These are phyloP conservation scores for Lenzites betulinus DNA, from an alignment of 768 basidiomycete species.

Conservation along the genomic window DNA sequence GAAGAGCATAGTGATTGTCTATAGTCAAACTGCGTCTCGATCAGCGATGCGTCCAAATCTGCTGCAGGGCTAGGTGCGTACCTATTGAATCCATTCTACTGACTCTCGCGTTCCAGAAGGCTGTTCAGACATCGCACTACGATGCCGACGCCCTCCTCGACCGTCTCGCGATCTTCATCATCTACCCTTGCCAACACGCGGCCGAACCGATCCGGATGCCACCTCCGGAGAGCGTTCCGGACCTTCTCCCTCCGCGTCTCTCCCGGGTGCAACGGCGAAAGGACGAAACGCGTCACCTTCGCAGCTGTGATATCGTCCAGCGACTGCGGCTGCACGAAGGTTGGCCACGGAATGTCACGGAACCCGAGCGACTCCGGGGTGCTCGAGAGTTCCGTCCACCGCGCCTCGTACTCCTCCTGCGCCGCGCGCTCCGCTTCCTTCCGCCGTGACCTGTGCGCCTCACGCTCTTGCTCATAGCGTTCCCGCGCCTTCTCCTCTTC, in stretches of 20 bases:
- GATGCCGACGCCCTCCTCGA: conserved; percentile 66
- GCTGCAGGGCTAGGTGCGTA: not conserved
- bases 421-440: conserved; percentile 53
- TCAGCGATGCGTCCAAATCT: not conserved
- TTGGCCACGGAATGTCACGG: conserved; percentile 72
- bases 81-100: not conserved
- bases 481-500: conserved; percentile 40
- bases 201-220: conserved; percentile 82
- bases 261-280: conserved; percentile 65
- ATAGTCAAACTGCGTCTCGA: not conserved
- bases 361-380: conserved; percentile 55
- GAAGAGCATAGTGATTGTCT: not conserved
- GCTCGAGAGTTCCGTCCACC: conserved; percentile 55
- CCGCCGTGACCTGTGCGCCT: conserved; percentile 42
- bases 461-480: conserved; percentile 43
- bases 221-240: conserved; percentile 64
- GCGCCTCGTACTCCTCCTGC: conserved; percentile 65
- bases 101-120: conserved; percentile 47
- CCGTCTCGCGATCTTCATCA: conserved; percentile 50
- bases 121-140: conserved; percentile 72
- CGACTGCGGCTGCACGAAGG: conserved; percentile 42
- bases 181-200: conserved; percentile 54
- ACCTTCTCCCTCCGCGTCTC: conserved; percentile 67
- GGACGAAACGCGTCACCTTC: conserved; percentile 60
- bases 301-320: conserved; percentile 54